Base-by-base conservation (phyloP, 257 asterid genomes). In the Galeopsis tetrahit region DNA sequence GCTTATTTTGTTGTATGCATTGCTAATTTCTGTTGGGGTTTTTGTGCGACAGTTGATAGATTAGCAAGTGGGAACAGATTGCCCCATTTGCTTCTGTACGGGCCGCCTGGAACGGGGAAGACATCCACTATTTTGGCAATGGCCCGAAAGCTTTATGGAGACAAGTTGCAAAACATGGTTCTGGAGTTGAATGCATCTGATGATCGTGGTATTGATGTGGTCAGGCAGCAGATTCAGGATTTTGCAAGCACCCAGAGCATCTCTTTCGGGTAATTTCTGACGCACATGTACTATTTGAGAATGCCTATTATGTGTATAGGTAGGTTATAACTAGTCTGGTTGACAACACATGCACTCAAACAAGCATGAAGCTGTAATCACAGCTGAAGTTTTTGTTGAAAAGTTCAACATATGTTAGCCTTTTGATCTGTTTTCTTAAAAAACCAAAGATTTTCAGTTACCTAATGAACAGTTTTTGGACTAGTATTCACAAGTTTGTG, bases 41-140 rank as follows among this genome's bases (percentile, higher is more conserved):
- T 76, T 75, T 73, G 77, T 77, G 73, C 38, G 46, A 55, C 85
- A 95, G 99, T 95, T 82, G 98, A 86, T 70, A 84, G 88, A 86
- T 88, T 95, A 70, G 97, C 99, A n/a, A 88, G 85, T 75, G 90
- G 92, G 76, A 90, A 92, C 72, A 83, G 90, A 55, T 78, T 92
- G 61, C 98, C 99, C 31, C 98, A 95, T 85, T 83, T 95, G 90
- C 87, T 95, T 59, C 90, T 95, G 48, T 95, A 95, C 66, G 98
- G 99, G 52, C 99, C 99, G 8, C 99, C 99, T 2, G 99, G 98
- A 60, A 95, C 99, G 0, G 99, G 99, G 81, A 95, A 95, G 85
- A 95, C 99, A 21, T 92, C 99, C 33, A 95, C 98, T 0, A 79
- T 95, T 76, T 80, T 95, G 77, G 99, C 99, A 13, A 63, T 95